Percentiles rank a stretch among this genome's conserved stretches.
These are phyloP conservation scores for Prototheca wickerhamii DNA, from an alignment of 163 green algal genomes.

Conservation along the genomic window DNA sequence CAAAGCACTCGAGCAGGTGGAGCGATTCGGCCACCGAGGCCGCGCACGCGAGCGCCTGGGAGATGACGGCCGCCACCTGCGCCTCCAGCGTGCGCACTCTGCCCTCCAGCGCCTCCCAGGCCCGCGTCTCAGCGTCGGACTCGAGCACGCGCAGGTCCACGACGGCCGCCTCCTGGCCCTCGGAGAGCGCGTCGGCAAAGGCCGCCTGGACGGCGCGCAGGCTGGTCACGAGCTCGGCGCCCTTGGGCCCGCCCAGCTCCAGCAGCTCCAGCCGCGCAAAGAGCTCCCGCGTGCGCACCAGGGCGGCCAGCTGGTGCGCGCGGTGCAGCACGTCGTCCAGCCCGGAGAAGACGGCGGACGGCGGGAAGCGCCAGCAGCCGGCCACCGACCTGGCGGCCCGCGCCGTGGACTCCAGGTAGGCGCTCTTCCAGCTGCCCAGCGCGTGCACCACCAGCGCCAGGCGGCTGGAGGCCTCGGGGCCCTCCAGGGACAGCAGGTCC, in stretches of 20 bases:
- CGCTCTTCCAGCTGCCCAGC: slow-evolving; percentile 73
- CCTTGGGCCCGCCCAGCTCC: slow-evolving; percentile 71
- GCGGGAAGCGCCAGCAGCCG: slow-evolving; percentile 1
- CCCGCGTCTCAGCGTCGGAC: no score
- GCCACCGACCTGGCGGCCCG: slow-evolving; percentile 10
- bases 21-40: no score
- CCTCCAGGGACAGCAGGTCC: slow-evolving; percentile 71
- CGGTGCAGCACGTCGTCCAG: not conserved
- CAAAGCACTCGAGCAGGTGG: no score
- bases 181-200: no score
- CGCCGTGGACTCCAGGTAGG: slow-evolving; percentile 76
- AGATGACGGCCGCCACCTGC: no score
- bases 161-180: no score
- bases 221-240: no score
- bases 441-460: slow-evolving; percentile 68
- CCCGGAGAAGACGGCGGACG: slow-evolving; percentile 12
- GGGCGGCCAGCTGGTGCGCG: slow-evolving; percentile 64
- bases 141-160: no score
- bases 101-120: no score
- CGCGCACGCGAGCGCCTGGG: no score
- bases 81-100: no score
- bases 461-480: slow-evolving; percentile 71
- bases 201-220: no score
- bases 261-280: slow-evolving; percentile 76
- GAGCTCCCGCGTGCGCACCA: slow-evolving; percentile 65